Base-by-base conservation (phyloP, 495 filamentous ascomycete species). In the Rhypophila decipiens region DNA sequence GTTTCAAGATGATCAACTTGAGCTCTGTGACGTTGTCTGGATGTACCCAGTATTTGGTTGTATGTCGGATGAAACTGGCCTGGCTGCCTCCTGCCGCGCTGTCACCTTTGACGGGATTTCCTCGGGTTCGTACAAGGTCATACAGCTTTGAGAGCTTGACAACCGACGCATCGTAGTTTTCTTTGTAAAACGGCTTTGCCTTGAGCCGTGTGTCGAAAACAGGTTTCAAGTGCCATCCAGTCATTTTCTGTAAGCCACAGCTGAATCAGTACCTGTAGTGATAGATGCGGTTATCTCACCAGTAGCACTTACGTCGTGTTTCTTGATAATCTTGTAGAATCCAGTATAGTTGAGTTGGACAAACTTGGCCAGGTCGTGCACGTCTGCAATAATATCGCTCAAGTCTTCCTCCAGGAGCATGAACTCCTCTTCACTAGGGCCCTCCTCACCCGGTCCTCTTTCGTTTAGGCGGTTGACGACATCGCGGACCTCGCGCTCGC, bases 271-370 rank as follows among this genome's bases (percentile, higher is more conserved):
- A 68, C 64, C 56, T n/a, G n/a, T n/a, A n/a, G n/a, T n/a, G n/a
- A n/a, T n/a, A n/a, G n/a, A n/a, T n/a, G n/a, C n/a, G n/a, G n/a
- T n/a, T n/a, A n/a, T n/a, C n/a, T n/a, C n/a, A n/a, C n/a, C n/a
- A n/a, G n/a, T 18, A 1, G 15, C 5, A 78, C 86, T 44, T 69
- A 93, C 88, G 75, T 99, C 93, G 66, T 99, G 93, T 72, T 99
- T 99, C 74, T 99, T 99, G 63, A 99, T 96, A 57, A 99, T 99
- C 74, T 99, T 99, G 74, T 96, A 94, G 60, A 99, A 99, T 1
- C 94, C 93, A 1, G 91, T 96, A 59, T 99, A 99, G 66, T 99
- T 99, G 61, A 99, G 69, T 68, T 96, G 90, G 4, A 93, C 94
- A 57, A 96, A 99, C 68, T 97, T 97, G 58, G 94, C 94, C 57